Evolutionary conservation across 768 basidiomycete species (phyloP), one percentile per base, ranked within the genome.

Genomic region (Mrakia gelida): DNA sequence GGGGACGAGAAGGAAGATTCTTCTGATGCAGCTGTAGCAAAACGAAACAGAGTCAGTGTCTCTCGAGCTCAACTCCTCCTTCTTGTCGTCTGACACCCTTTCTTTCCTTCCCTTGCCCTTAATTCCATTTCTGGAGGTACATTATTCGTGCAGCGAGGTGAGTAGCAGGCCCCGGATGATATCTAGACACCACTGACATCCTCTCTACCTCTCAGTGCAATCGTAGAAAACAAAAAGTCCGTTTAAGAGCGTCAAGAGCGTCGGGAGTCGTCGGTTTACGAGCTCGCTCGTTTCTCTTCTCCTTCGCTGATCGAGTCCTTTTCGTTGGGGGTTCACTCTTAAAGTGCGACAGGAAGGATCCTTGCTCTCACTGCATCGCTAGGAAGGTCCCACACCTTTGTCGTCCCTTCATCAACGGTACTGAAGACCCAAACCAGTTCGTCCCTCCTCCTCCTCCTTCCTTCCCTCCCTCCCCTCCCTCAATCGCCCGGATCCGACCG

Each of bases 381-480:
- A 80, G 84, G 32, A 81, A 83, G 62, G 84, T 85, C 0, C 84
- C 84, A 0, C 84, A 85, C 79, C 82, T 85, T 3, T 85, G 84
- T 75, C 71, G 84, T 73, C 84, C 84, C 10, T 85, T 85, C 79
- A 77, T 85, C 54, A 84, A 84, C 77, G 84, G 84, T 7, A 82
- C 81, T 7, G 83, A 85, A 68, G 84, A 84, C 80, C 83, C 84
- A 0, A 80, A 80, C 23, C 73, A 78, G 83, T 83, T 49, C 79
- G 83, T 83, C n/a, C 21, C 28, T 43, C 21, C 67, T 34, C 65
- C 67, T 73, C 18, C 59, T 41, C 30, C 23, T 65, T 52, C 52
- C 32, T 63, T 74, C 73, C 21, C 32, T 32, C 54, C 38, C 15
- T 49, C n/a, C 73, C 21, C 32, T 32, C 54, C 38, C 15, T 49